Percentiles rank a stretch among this genome's conserved stretches.
These are phyloP conservation scores for Helminthosporium solani DNA, from an alignment of 2,329 filamentous ascomycete species.

Conservation along the genomic window DNA sequence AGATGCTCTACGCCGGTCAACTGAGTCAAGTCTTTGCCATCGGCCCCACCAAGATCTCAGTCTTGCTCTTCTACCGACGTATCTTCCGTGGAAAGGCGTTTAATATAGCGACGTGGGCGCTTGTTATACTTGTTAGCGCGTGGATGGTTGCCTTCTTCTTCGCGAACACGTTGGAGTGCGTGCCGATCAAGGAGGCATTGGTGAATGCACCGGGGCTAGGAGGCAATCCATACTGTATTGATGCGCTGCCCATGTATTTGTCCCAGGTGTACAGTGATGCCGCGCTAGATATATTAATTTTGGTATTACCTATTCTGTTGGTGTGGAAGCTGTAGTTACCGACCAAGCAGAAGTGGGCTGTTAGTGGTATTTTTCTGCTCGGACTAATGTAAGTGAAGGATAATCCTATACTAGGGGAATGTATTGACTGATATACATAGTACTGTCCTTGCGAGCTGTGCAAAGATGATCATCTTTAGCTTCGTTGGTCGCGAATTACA, in stretches of 20 bases:
- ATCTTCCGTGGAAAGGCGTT: slow-evolving; percentile 13
- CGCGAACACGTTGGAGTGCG: slow-evolving; percentile 14
- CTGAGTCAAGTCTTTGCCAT: neutral
- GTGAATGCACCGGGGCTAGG: neutral
- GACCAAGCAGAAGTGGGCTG: slow-evolving; percentile 3
- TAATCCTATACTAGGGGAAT: no score
- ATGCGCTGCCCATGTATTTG: slow-evolving; percentile 6
- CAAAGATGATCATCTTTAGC: no score
- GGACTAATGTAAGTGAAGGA: slow-evolving; percentile 5
- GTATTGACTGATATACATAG: no score
- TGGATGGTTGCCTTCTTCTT: slow-evolving; percentile 14
- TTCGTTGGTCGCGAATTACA: no score
- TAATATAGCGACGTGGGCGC: slow-evolving; percentile 9
- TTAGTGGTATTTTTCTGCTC: slow-evolving; percentile 9
- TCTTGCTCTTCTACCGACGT: slow-evolving; percentile 19
- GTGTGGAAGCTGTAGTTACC: slow-evolving; percentile 5
- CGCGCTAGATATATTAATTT: slow-evolving; percentile 5
- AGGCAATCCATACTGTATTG: slow-evolving; percentile 8
- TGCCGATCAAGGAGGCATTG: slow-evolving; percentile 13
- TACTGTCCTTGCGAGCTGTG: no score
- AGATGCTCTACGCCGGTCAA: no score
- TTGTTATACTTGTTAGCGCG: slow-evolving; percentile 7
- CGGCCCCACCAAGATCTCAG: slow-evolving; percentile 10
- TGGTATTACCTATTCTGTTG: slow-evolving; percentile 10
- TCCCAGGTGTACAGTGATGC: slow-evolving; percentile 4